Evolutionary conservation across 1,139 yeast genomes (phyloP).

Genomic region (Citeromyces hawaiiensis): DNA sequence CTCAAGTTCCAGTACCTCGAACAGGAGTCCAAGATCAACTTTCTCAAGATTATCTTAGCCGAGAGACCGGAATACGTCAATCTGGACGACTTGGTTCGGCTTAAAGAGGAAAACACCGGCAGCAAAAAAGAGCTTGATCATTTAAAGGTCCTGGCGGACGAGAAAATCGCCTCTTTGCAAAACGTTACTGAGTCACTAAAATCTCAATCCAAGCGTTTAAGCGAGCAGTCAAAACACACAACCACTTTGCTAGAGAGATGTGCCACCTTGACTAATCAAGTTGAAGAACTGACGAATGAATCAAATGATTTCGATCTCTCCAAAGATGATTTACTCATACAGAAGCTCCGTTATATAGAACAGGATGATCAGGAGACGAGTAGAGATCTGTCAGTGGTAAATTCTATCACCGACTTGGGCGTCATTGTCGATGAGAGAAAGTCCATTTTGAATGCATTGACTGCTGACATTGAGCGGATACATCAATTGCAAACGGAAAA

Average conservation of each 20-base stretch:
- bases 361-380: not conserved
- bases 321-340: slow-evolving; percentile 1
- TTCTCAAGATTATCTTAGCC: slow-evolving; percentile 3
- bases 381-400: not conserved
- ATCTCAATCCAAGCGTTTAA: not conserved
- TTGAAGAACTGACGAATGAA: not conserved
- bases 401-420: not conserved
- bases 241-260: not conserved
- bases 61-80: slow-evolving; percentile 3
- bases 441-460: not conserved
- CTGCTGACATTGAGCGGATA: not conserved
- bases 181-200: not conserved
- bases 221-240: not conserved
- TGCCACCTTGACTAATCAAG: not conserved
- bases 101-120: slow-evolving; percentile 1
- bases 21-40: slow-evolving; percentile 4
- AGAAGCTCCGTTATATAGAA: not conserved
- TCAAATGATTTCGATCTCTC: not conserved
- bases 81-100: slow-evolving; percentile 1
- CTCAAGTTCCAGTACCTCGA: slow-evolving; percentile 4
- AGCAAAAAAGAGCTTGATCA: not conserved
- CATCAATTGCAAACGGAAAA: not conserved
- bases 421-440: not conserved
- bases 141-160: not conserved
- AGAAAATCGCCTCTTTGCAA: not conserved